Evolutionary conservation across 108 stramenopile species (phyloP).

Genomic region (Poteriospumella lacustris): DNA sequence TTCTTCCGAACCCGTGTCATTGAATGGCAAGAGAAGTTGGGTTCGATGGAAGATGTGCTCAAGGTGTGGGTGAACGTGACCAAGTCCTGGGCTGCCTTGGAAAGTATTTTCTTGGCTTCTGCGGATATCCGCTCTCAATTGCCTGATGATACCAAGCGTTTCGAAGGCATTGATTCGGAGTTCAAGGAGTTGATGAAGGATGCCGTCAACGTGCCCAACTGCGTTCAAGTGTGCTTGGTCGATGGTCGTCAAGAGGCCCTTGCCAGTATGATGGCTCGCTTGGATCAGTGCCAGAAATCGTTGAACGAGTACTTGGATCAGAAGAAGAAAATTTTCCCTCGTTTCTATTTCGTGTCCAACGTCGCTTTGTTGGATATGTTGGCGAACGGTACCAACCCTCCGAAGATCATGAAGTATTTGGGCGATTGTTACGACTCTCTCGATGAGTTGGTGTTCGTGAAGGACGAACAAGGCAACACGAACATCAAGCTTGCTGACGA

Average conservation of each 20-base stretch:
- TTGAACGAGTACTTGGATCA: conserved; percentile 83
- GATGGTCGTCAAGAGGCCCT: conserved; percentile 67
- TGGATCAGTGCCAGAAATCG: conserved; percentile 82
- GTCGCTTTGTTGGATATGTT: conserved; percentile 79
- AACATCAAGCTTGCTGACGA: conserved; percentile 56
- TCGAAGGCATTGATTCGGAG: conserved; percentile 76
- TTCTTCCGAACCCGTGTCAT: conserved; percentile 73
- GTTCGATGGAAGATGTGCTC: conserved; percentile 71
- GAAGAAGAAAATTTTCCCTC: conserved; percentile 85
- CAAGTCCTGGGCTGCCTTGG: conserved; percentile 70
- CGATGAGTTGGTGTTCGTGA: conserved; percentile 64
- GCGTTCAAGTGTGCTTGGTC: conserved; percentile 67
- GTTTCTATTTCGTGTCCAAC: conserved; percentile 84
- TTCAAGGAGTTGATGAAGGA: conserved; percentile 84
- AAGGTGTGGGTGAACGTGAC: conserved; percentile 70
- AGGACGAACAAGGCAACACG: conserved; percentile 51
- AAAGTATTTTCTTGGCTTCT: conserved; percentile 76
- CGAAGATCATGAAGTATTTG: conserved; percentile 78
- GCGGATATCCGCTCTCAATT: conserved; percentile 79
- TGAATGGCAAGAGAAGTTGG: conserved; percentile 67
- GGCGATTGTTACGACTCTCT: conserved; percentile 83
- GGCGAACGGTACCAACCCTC: conserved; percentile 79
- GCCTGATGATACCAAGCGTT: conserved; percentile 82
- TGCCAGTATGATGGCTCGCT: conserved; percentile 66
- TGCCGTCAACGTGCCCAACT: conserved; percentile 66